Evolutionary conservation across 805 yeast species (phyloP), one percentile per base, ranked within the genome.

Genomic region (Candida cerambycidarum): DNA sequence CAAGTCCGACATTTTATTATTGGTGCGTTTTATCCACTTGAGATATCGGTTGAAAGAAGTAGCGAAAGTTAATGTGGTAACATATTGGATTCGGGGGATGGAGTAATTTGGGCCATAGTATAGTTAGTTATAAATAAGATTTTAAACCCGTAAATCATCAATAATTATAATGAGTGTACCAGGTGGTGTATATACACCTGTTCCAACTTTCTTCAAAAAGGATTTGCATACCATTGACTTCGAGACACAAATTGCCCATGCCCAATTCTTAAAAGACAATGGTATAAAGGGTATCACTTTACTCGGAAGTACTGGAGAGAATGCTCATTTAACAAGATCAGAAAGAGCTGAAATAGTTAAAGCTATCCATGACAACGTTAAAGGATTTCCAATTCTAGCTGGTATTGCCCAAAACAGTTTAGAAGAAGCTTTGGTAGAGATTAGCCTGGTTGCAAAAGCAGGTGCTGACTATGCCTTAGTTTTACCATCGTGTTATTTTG

Each of bases 301-400:
- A 6, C 62, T 75, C 54, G 82, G 82, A 5, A 74, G 80, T 27
- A 78, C 80, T 12, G 83, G 82, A 29, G 82, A 78, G 54, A 71
- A 73, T 46, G 74, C 75, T 29, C 79, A 76, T 49, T 57, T 76
- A 49, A 67, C 79, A 9, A 61, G 69, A 40, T 48, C 55, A 32
- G 83, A 78, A 58, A 63, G 82, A 47, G 57, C 56, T 11, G 43
- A 58, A 5, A 51, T 69, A 8, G 59, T 71, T 19, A 47, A 54
- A 15, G 46, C 55, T 10, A 45, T 74, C 37, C 71, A 61, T 34
- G 61, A 58, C 3, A 66, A 55, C 4, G 62, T 77, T 4, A 65
- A 69, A 17, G 66, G 60, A 25, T 69, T 65, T 56, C 61, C 72
- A 9, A 57, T 78, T 31, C 50, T 74, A 10, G 80, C 72, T 30